Base-by-base conservation (phyloP, 371 early-diverging fungal species). In the Mucor piriformis region DNA sequence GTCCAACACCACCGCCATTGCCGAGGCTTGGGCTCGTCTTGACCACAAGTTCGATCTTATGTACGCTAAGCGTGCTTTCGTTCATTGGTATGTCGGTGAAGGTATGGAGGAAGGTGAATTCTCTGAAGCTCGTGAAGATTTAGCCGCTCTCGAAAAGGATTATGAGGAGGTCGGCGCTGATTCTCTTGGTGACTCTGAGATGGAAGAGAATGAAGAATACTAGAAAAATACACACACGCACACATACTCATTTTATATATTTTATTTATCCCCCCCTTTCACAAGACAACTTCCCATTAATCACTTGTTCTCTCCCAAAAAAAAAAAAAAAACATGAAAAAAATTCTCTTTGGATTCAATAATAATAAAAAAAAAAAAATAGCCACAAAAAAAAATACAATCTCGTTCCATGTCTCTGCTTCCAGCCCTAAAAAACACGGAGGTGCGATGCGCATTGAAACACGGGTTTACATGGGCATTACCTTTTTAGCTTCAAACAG, bases 71-170 rank as follows among this genome's bases (percentile, higher is more conserved):
- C 92, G 96, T 77, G 98, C 98, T 58, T 98, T 98, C 76, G 96
- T 98, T 49, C 98, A 98, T 85, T 98, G 98, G 98, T 98, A 95
- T 82, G 97, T 96, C 58, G 96, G 97, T 72, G 98, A 98, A 82
- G 98, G 98, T 84, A 92, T 92, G 92, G 92, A 94, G 67, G 94
- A 94, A 81, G 81, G 93, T 65, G 94, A 93, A 70, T 95, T 95
- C 85, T 88, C 88, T 59, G 95, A 95, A 76, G 95, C 95, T 40
- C 73, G 77, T 67, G 78, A 99, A 83, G 96, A 99, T 80, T 89
- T 99, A 83, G 99, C 98, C 68, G 96, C 97, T 57, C 92, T 99
- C 55, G 99, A 99, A 85, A 94, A 95, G 88, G 99, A 99, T 82
- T 99, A 99, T 85, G 95, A 96, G 77, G 96, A 96, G 82, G 96